Conservation (phyloP, 2,329 filamentous ascomycete species). For the Rhynchosporium graminicola region DNA sequence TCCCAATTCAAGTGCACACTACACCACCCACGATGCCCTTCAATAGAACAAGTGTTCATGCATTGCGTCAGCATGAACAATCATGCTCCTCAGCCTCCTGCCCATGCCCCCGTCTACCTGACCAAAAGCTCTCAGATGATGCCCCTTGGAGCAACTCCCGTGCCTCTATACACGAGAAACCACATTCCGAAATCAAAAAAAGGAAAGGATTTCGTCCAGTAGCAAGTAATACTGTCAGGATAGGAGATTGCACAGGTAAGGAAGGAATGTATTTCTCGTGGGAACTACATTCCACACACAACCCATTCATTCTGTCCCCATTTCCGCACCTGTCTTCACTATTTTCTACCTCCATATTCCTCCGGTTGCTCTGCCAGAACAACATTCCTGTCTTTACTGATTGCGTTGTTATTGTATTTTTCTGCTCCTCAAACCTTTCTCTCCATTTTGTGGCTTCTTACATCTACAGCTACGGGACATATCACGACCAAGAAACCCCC, state of each 20-base stretch:
- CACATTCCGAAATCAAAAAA: constrained; percentile 7
- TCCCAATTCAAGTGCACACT: not conserved
- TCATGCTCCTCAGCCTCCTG: too few relatives aligned
- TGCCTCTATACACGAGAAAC: not conserved
- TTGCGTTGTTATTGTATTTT: constrained; percentile 1
- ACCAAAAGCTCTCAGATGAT: not conserved
- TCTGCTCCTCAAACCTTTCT: not conserved
- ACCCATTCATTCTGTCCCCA: constrained; percentile 14
- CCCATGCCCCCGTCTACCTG: not conserved
- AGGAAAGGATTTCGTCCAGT: not conserved
- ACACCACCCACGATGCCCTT: not conserved
- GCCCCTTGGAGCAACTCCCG: not conserved
- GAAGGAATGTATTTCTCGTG: constrained; percentile 22
- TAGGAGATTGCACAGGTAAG: not conserved
- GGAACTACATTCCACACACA: constrained; percentile 21
- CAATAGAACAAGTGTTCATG: not conserved
- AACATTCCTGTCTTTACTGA: constrained; percentile 19
- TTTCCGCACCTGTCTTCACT: not conserved
- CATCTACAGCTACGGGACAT: not conserved
- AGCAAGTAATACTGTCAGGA: constrained; percentile 4
- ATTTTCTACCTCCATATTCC: not conserved
- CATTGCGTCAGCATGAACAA: not conserved
- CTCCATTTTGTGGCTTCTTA: not conserved
- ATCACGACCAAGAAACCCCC: not conserved
- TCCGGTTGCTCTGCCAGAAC: constrained; percentile 12